phyloP scores from a whole-genome alignment of 257 asterid species.

The Ilex asprella region DNA sequence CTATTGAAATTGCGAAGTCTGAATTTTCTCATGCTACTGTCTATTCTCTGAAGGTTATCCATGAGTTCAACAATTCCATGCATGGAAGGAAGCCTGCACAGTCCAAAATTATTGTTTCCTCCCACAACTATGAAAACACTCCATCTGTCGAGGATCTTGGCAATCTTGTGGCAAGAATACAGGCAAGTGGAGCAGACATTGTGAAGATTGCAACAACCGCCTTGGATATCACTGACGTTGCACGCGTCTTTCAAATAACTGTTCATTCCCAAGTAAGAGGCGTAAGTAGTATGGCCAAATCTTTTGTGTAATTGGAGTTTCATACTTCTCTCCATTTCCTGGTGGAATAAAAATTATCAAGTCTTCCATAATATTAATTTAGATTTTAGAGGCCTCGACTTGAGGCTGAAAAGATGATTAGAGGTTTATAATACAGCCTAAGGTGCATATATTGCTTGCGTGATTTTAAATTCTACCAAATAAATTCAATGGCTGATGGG shows the following conservation, averaged over 20 bases:
- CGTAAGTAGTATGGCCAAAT: neutral
- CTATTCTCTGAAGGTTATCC: constrained; percentile 46
- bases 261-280: constrained; percentile 90
- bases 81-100: constrained; percentile 53
- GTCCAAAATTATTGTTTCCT: constrained; percentile 88
- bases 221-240: constrained; percentile 73
- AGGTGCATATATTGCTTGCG: no score
- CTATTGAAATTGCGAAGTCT: no score
- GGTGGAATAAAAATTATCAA: no score
- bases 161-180: constrained; percentile 84
- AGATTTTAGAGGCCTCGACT: no score
- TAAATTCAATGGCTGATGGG: no score
- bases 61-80: constrained; percentile 57
- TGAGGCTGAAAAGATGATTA: no score
- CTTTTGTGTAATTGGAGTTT: no score
- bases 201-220: constrained; percentile 96
- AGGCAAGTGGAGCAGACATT: constrained; percentile 95
- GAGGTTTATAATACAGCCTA: no score
- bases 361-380: no score
- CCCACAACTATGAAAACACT: constrained; percentile 80
- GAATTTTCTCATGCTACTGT: no score
- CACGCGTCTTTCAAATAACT: constrained; percentile 78
- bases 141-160: constrained; percentile 86
- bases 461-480: no score
- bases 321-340: no score